phyloP scores from a whole-genome alignment of 257 asterid genomes.

The Prunella vulgaris region DNA sequence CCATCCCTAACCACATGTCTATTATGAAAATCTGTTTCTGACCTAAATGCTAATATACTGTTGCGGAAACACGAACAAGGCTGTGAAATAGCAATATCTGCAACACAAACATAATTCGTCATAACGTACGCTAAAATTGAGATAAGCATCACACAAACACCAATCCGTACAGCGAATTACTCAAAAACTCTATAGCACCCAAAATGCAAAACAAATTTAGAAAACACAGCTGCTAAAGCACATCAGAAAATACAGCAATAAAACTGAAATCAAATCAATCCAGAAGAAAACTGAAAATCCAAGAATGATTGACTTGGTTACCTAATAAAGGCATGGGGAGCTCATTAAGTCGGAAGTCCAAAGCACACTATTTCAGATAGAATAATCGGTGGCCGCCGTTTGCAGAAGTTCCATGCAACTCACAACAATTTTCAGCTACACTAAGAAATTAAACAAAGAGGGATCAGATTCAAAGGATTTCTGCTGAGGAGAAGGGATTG shows the following conservation, averaged over 20 bases:
- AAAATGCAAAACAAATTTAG: not conserved
- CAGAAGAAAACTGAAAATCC: not conserved
- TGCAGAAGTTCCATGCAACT: constrained; percentile 28
- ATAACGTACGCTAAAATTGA: constrained; percentile 10
- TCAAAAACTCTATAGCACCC: not conserved
- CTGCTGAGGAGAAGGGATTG: constrained; percentile 2
- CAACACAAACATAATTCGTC: constrained; percentile 25
- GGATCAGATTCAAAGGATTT: constrained; percentile 3
- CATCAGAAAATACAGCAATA: not conserved
- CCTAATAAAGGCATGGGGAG: constrained; percentile 95
- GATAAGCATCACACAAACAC: not conserved
- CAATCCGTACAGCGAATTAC: not conserved
- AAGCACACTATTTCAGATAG: constrained; percentile 24
- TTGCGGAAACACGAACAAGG: constrained; percentile 66
- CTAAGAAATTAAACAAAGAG: not conserved
- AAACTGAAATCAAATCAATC: not conserved
- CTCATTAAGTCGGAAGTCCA: constrained; percentile 68
- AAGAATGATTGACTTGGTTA: constrained; percentile 10
- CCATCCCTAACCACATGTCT: constrained; percentile 38
- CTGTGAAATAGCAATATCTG: constrained; percentile 85
- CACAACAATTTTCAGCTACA: constrained; percentile 1
- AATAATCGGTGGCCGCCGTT: constrained; percentile 9
- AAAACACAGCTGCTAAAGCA: not conserved
- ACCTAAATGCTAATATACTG: constrained; percentile 43
- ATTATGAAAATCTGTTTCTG: constrained; percentile 32